Evolutionary conservation across 1,284 basidiomycete species (phyloP), one percentile per base, ranked within the genome.

Genomic region (Leccinum laetum): DNA sequence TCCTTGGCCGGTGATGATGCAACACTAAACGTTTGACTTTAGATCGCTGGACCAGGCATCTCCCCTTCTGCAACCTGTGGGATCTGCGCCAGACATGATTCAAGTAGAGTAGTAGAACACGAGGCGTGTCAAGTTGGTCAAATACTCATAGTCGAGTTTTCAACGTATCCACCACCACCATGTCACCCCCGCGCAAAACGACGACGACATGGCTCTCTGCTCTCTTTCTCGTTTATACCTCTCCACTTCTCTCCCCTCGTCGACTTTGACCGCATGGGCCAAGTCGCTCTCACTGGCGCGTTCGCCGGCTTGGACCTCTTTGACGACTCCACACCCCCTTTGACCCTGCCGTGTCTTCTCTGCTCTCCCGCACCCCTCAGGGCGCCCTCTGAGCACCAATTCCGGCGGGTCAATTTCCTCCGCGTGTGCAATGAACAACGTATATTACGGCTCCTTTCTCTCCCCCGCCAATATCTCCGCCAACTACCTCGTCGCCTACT

Each of bases 241-340:
- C 86, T 60, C 79, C 67, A 88, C 91, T 13, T 79, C 86, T 60
- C 79, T 92, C 95, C 95, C 41, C 84, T 87, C 72, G 88, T 98
- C 79, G 94, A 98, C 80, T 97, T 94, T 77, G 83, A 91, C 73
- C 90, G 91, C 67, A 96, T 97, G 92, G 95, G 95, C 68, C 88
- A 83, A 64, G 95, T 98, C 64, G 94, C 89, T 63, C 82, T 98
- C 56, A 88, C 90, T 44, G 96, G 96, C 63, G 84, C 92, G 18
- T 98, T 98, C 76, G 85, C 91, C 32, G 94, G 95, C 57, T 81
- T 98, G 65, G 90, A 91, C 74, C 79, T 95, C 62, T 89, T 91
- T 80, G 81, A 86, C 72, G 86, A 87, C 73, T 78, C 83, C 16
- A 73, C 79, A 41, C 77, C 85, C 65, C 86, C 37, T 88, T 91